Percentiles rank a stretch among this genome's conserved stretches.
Evolutionary conservation across 2,329 filamentous ascomycete species (phyloP).

Genomic region (Aspergillus caelatus): DNA sequence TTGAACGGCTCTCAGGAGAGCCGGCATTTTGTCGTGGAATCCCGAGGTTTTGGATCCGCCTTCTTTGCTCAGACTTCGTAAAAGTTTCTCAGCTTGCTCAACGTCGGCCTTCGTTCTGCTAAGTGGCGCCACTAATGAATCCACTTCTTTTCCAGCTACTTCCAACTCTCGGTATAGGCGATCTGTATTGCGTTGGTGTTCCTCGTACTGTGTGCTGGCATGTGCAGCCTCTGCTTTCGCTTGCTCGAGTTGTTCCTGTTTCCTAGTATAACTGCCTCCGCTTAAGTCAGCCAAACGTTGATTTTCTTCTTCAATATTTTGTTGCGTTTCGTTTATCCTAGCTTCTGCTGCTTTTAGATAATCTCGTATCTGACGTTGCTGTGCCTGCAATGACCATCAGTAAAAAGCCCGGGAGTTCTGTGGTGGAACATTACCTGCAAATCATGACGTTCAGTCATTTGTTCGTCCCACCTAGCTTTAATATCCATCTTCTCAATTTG

Average conservation of each 20-base stretch:
- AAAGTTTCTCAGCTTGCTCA: constrained; percentile 52
- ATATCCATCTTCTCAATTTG: constrained; percentile 51
- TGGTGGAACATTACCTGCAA: constrained; percentile 47
- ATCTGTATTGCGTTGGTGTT: constrained; percentile 42
- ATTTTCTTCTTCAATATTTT: constrained; percentile 52
- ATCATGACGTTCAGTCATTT: constrained; percentile 57
- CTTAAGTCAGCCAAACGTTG: constrained; percentile 66
- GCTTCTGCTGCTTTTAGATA: constrained; percentile 58
- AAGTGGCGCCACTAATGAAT: constrained; percentile 27
- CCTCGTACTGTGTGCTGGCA: constrained; percentile 46
- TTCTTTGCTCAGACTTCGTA: constrained; percentile 58
- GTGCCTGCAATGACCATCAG: constrained; percentile 48
- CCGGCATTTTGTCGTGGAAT: constrained; percentile 65
- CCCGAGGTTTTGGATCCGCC: constrained; percentile 63
- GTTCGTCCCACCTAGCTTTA: constrained; percentile 57
- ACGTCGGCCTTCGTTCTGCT: constrained; percentile 59
- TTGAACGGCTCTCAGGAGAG: constrained; percentile 69
- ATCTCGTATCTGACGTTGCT: constrained; percentile 67
- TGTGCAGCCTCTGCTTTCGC: constrained; percentile 56
- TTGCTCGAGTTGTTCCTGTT: constrained; percentile 61
- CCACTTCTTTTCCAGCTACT: constrained; percentile 36
- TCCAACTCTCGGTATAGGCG: constrained; percentile 40
- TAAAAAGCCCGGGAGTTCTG: not conserved
- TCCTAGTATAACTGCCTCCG: constrained; percentile 69
- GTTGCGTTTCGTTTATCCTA: constrained; percentile 44